These are phyloP conservation scores for Funneliformis geosporum DNA, from an alignment of 192 early-diverging fungal genomes.

Conservation along the genomic window DNA sequence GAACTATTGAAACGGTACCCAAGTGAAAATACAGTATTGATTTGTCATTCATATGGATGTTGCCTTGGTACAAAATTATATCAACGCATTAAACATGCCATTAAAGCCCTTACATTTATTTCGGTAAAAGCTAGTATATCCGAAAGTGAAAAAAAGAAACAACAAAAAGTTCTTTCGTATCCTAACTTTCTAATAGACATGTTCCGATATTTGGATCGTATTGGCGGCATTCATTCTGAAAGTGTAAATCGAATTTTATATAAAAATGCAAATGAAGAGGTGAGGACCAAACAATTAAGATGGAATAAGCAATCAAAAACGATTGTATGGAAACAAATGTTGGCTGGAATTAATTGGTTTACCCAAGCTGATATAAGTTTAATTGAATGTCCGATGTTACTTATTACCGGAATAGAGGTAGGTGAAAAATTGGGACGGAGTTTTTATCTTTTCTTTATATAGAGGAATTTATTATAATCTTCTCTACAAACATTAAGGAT, in stretches of 20 bases:
- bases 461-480: not conserved
- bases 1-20: slow-evolving; percentile 48
- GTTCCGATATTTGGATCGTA: slow-evolving; percentile 47
- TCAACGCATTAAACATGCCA: slow-evolving; percentile 28
- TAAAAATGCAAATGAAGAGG: slow-evolving; percentile 34
- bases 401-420: slow-evolving; percentile 55
- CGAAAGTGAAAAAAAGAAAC: slow-evolving; percentile 38
- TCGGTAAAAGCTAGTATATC: slow-evolving; percentile 49
- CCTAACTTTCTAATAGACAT: slow-evolving; percentile 53
- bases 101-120: slow-evolving; percentile 56
- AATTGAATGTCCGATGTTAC: slow-evolving; percentile 44
- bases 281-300: slow-evolving; percentile 45
- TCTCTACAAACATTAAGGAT: slow-evolving; percentile 35
- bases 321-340: slow-evolving; percentile 46
- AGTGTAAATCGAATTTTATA: slow-evolving; percentile 52
- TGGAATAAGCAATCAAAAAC: slow-evolving; percentile 58
- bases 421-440: not conserved
- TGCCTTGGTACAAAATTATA: slow-evolving; percentile 50
- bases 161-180: slow-evolving; percentile 38
- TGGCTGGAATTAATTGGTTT: slow-evolving; percentile 44
- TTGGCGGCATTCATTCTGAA: slow-evolving; percentile 47
- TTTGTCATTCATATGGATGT: slow-evolving; percentile 62
- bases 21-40: slow-evolving; percentile 49
- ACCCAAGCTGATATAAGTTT: slow-evolving; percentile 36
- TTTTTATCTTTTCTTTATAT: not conserved